Conservation (phyloP, 805 yeast species). For the Debaryomyces hansenii region DNA sequence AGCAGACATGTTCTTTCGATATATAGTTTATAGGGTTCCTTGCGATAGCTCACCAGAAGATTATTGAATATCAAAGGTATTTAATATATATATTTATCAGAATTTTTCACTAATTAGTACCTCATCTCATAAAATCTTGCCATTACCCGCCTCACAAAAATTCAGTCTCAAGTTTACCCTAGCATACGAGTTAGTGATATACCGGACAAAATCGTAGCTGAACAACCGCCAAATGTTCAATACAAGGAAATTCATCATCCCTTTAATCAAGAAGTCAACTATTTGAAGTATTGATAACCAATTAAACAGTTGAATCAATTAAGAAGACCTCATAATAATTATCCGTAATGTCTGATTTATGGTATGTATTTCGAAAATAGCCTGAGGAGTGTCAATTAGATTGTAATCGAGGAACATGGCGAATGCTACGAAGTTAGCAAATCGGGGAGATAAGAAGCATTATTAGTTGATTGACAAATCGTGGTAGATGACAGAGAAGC, state of each 20-base stretch:
- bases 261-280: neutral
- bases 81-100: neutral
- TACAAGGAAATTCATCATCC: neutral
- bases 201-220: neutral
- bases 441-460: too few species aligned
- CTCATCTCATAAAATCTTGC: neutral
- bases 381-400: neutral
- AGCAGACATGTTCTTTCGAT: constrained; percentile 58
- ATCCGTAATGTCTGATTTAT: constrained; percentile 66
- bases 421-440: neutral
- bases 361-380: constrained; percentile 48
- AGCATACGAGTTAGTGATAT: neutral
- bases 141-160: neutral
- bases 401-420: neutral
- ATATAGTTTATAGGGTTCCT: constrained; percentile 45
- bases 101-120: neutral
- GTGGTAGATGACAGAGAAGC: too few species aligned
- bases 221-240: neutral
- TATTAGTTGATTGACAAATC: too few species aligned
- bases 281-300: neutral
- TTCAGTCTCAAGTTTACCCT: neutral
- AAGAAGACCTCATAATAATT: neutral
- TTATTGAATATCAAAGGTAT: neutral
- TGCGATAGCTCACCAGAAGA: constrained; percentile 44
- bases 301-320: neutral